Percentiles rank a stretch among this genome's conserved stretches.
phyloP scores from a whole-genome alignment of 306 rosid species.

The Cucurbita maxima region DNA sequence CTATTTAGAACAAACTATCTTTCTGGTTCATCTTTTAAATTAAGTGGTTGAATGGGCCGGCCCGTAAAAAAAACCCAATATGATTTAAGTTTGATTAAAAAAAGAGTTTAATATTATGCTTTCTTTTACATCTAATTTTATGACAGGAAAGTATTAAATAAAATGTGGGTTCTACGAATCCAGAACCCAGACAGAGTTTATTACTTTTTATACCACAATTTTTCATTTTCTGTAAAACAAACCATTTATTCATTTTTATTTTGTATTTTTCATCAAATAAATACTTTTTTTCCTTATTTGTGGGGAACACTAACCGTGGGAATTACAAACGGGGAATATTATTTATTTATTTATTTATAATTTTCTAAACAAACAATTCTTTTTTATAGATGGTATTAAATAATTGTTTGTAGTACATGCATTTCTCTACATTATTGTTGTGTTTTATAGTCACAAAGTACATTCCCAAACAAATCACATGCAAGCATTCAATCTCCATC shows the following conservation, averaged over 20 bases:
- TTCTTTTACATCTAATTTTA: background rate
- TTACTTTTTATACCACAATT: background rate
- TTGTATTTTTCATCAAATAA: background rate
- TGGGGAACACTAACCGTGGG: too few relatives aligned
- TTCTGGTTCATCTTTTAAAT: too few relatives aligned
- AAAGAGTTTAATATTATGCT: background rate
- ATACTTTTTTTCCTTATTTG: too few relatives aligned
- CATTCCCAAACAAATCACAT: background rate
- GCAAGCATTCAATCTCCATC: background rate
- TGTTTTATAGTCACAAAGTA: background rate
- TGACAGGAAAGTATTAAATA: background rate
- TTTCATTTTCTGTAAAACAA: background rate
- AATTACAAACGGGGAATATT: too few relatives aligned
- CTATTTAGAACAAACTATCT: too few relatives aligned
- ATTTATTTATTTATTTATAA: background rate
- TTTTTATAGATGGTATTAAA: background rate
- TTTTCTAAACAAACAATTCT: background rate
- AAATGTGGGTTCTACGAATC: background rate
- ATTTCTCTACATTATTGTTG: background rate
- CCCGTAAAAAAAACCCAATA: too few relatives aligned
- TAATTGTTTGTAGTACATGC: too few relatives aligned
- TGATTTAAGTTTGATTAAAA: too few relatives aligned
- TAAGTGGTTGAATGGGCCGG: too few relatives aligned
- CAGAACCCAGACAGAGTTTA: too few relatives aligned
- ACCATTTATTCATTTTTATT: too few relatives aligned